Percentiles rank a stretch among this genome's conserved stretches.
Conservation (phyloP, 2,329 filamentous ascomycete species). For the Myrmaecium sp. region DNA sequence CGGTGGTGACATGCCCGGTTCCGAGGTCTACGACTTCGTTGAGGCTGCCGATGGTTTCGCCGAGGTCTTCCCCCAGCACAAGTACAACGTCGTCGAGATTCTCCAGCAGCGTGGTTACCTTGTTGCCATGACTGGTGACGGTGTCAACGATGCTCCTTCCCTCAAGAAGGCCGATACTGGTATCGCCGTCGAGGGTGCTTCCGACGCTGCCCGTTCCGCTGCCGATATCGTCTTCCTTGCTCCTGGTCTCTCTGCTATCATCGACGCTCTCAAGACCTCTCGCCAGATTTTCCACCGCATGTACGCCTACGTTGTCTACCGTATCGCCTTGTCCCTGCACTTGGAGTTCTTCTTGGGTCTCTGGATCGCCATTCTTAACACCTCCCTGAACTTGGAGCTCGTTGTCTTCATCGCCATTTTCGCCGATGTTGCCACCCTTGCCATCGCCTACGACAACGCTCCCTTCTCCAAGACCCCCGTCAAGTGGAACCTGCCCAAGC, state of each 20-base stretch:
- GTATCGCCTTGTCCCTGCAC: constrained; percentile 82
- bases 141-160: constrained; percentile 85
- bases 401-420: constrained; percentile 93
- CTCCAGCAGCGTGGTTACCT: constrained; percentile 85
- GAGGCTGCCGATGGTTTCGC: constrained; percentile 91
- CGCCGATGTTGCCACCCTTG: constrained; percentile 78
- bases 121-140: constrained; percentile 91
- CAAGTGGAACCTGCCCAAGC: constrained; percentile 89
- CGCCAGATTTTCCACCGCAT: constrained; percentile 94
- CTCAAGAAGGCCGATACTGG: constrained; percentile 93
- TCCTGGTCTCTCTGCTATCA: constrained; percentile 79
- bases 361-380: constrained; percentile 80
- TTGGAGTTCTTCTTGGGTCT: constrained; percentile 82
- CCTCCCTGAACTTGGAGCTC: constrained; percentile 66
- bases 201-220: constrained; percentile 76
- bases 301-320: constrained; percentile 92
- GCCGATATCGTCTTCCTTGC: constrained; percentile 90
- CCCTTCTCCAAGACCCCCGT: constrained; percentile 73
- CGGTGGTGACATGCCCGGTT: constrained; percentile 82
- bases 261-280: constrained; percentile 81
- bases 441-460: constrained; percentile 87
- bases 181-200: constrained; percentile 86
- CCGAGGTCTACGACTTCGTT: constrained; percentile 88
- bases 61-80: constrained; percentile 89
- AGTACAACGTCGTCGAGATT: constrained; percentile 88